These are phyloP conservation scores for Aspergillus latus DNA, from an alignment of 2,329 filamentous ascomycete species.

Conservation along the genomic window DNA sequence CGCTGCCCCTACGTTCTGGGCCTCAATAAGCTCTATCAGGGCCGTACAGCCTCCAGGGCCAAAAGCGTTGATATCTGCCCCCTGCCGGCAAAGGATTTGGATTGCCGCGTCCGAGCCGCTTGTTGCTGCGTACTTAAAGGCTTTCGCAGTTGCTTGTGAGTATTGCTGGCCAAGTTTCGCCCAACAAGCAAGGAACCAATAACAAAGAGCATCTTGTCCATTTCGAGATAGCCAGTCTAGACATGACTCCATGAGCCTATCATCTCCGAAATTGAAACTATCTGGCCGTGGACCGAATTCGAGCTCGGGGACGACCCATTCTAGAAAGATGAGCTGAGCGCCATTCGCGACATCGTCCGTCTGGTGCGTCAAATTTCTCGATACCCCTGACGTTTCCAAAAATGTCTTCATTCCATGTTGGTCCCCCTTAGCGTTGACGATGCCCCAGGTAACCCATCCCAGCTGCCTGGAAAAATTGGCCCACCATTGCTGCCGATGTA, in stretches of 20 bases:
- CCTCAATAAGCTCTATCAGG: constrained; percentile 12
- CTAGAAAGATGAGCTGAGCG: constrained; percentile 11
- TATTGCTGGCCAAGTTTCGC: constrained; percentile 10
- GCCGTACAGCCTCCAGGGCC: constrained; percentile 13
- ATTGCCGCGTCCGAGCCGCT: constrained; percentile 16
- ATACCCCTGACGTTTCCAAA: background rate
- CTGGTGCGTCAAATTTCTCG: background rate
- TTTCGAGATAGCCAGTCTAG: constrained; percentile 20
- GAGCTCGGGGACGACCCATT: constrained; percentile 20
- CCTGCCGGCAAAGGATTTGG: constrained; percentile 16
- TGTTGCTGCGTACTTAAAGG: constrained; percentile 17
- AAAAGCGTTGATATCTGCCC: constrained; percentile 20
- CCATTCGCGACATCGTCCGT: background rate
- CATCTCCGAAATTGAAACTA: background rate
- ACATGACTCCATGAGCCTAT: background rate
- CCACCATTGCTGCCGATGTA: constrained; percentile 17
- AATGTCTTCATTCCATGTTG: background rate
- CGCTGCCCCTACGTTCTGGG: constrained; percentile 8
- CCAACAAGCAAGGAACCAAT: constrained; percentile 24
- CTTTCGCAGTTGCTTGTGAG: constrained; percentile 11
- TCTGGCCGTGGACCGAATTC: constrained; percentile 4
- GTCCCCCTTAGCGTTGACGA: constrained; percentile 10
- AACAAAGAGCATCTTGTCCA: constrained; percentile 12
- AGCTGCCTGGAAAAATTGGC: constrained; percentile 22
- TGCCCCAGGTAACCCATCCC: constrained; percentile 27